phyloP scores from a whole-genome alignment of 768 basidiomycete genomes.

The Leccinum incarnatum region DNA sequence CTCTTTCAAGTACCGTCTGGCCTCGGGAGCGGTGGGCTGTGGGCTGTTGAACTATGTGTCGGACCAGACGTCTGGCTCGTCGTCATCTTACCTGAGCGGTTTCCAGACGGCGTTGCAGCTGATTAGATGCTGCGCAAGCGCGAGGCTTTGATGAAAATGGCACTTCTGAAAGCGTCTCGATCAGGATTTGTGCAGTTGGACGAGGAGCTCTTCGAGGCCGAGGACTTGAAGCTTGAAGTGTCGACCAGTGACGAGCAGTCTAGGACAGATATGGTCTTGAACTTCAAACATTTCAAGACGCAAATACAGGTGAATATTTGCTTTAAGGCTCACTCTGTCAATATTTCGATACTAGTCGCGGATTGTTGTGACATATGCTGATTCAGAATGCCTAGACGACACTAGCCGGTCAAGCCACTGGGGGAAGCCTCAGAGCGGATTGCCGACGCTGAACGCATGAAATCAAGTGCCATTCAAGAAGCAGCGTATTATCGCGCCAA shows the following conservation, averaged over 20 bases:
- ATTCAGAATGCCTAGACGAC: constrained; percentile 47
- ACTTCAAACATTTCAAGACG: constrained; percentile 85
- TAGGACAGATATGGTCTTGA: constrained; percentile 66
- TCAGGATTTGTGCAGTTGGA: constrained; percentile 73
- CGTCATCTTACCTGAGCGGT: constrained; percentile 59
- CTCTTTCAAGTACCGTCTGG: constrained; percentile 85
- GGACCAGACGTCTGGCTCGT: constrained; percentile 49
- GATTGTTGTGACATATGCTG: constrained; percentile 8
- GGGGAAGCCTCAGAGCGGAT: constrained; percentile 70
- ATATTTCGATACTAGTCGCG: neutral
- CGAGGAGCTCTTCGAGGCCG: constrained; percentile 44
- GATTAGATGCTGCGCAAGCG: constrained; percentile 63
- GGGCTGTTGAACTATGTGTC: constrained; percentile 61
- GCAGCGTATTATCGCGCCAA: constrained; percentile 96
- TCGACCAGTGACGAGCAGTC: constrained; percentile 43
- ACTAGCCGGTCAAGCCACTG: constrained; percentile 67
- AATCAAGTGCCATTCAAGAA: constrained; percentile 82
- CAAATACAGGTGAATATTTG: constrained; percentile 71
- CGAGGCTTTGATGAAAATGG: constrained; percentile 73
- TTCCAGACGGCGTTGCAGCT: constrained; percentile 77
- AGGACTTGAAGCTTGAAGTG: constrained; percentile 33
- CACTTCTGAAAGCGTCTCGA: constrained; percentile 68
- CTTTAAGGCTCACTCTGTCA: neutral
- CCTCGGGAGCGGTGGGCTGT: constrained; percentile 66
- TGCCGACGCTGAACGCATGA: constrained; percentile 74